Evolutionary conservation across 345 rosid species (phyloP).

Genomic region (Murraya paniculata): DNA sequence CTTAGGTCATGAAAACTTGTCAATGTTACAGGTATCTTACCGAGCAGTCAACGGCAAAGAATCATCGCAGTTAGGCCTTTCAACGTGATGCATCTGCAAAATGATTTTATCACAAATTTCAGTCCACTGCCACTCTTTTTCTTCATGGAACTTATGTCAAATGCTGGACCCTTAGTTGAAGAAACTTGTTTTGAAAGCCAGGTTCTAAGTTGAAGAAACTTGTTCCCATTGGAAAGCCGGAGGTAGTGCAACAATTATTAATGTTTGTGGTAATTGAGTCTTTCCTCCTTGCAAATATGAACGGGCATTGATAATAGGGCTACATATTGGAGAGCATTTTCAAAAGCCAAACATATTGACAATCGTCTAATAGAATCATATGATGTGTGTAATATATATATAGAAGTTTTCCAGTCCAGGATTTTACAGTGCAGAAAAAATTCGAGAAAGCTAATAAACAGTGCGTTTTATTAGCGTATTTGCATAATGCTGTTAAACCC

Average conservation of each 20-base stretch:
- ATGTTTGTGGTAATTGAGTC: not conserved
- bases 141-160: not conserved
- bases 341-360: too few species aligned
- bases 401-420: accelerated
- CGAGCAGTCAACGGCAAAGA: conserved; percentile 37
- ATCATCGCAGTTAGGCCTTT: conserved; percentile 7
- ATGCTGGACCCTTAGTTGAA: not conserved
- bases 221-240: not conserved
- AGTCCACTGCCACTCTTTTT: not conserved
- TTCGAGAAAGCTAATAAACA: too few species aligned
- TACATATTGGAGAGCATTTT: too few species aligned
- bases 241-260: not conserved
- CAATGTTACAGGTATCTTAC: conserved; percentile 35
- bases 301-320: not conserved
- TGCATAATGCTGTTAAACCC: too few species aligned
- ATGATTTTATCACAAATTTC: not conserved
- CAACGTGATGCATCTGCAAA: not conserved
- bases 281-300: not conserved
- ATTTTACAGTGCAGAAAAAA: too few species aligned
- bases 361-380: too few species aligned
- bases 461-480: too few species aligned
- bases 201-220: not conserved
- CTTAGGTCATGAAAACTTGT: not conserved
- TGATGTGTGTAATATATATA: too few species aligned
- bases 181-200: not conserved